Percentiles rank a stretch among this genome's conserved stretches.
phyloP scores from a whole-genome alignment of 768 basidiomycete species.

The Clitopilus passeckerianus region DNA sequence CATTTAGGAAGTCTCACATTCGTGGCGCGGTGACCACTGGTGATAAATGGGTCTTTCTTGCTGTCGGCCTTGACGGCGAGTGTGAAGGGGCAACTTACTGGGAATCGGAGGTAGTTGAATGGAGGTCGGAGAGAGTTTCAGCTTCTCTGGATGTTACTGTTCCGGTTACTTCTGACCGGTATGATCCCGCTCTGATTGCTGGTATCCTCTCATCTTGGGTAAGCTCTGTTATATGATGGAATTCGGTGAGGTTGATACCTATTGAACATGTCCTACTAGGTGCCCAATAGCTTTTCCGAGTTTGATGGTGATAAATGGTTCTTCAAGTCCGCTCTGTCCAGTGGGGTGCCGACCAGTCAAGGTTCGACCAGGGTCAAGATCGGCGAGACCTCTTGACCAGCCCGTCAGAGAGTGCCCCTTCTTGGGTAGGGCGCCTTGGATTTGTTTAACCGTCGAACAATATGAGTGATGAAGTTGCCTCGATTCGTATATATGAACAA shows the following conservation, averaged over 20 bases:
- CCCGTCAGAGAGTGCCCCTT: too few species aligned
- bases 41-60: conserved; percentile 10
- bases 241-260: neutral
- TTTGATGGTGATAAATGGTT: conserved; percentile 6
- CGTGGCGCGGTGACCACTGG: conserved; percentile 12
- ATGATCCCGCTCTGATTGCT: conserved; percentile 8
- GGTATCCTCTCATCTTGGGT: conserved; percentile 10
- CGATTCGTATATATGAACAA: too few species aligned
- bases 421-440: too few species aligned
- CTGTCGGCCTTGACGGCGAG: conserved; percentile 7
- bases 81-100: conserved; percentile 10
- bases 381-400: too few species aligned
- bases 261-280: neutral
- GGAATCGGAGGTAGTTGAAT: conserved; percentile 3
- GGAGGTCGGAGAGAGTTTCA: conserved; percentile 1
- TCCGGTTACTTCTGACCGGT: conserved; percentile 4
- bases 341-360: neutral
- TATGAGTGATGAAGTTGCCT: too few species aligned
- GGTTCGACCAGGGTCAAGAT: too few species aligned
- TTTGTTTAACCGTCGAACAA: too few species aligned
- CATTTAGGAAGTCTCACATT: conserved; percentile 8
- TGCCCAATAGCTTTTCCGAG: conserved; percentile 6
- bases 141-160: conserved; percentile 1
- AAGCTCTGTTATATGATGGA: conserved; percentile 5
- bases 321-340: conserved; percentile 1